Evolutionary conservation across 305 asterid species (phyloP), one percentile per base, ranked within the genome.

Genomic region (Ilex paraguariensis): DNA sequence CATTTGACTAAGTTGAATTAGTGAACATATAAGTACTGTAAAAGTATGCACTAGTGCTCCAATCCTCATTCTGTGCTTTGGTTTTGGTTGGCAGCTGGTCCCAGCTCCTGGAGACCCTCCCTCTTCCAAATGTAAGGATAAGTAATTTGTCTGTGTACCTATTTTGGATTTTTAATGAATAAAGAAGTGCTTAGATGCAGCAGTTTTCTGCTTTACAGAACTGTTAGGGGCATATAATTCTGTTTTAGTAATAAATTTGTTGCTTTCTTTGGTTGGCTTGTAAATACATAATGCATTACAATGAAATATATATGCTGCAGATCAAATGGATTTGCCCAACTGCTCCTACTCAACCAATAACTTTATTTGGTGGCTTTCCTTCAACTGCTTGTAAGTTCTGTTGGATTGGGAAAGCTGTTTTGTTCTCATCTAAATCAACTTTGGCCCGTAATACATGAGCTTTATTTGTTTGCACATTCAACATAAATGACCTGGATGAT

Each of bases 261-360:
- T 21, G 28, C 28, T 28, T 12, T 16, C 13, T 65, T 31, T 44
- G 6, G 31, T 54, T 16, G 33, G 21, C 36, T 46, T n/a, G 31
- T 28, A 15, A 58, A 50, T 45, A 53, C 42, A 12, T 74, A 63
- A 65, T 49, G 42, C 28, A 30, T n/a, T 17, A 52, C 59, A 13
- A 21, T 62, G 53, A 33, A 63, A 60, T 62, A 53, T 66, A 62
- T 50, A 6, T 55, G 16, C 31, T 78, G 82, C 88, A 88, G 96
- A 88, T 88, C 66, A 88, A 88, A 71, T 88, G 96, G 96, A 88
- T 88, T 66, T 88, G 96, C 72, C 96, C 96, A 62, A 81, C 96
- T 62, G 88, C 96, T 61, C 95, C 95, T 50, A 81, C 77, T 64
- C 94, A 61, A 52, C 92, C 92, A 60, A 54, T 88, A 65, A 82